Percentiles rank a stretch among this genome's conserved stretches.
Evolutionary conservation across 148 eudicot species (phyloP).

Genomic region (Fallopia convolvulus): DNA sequence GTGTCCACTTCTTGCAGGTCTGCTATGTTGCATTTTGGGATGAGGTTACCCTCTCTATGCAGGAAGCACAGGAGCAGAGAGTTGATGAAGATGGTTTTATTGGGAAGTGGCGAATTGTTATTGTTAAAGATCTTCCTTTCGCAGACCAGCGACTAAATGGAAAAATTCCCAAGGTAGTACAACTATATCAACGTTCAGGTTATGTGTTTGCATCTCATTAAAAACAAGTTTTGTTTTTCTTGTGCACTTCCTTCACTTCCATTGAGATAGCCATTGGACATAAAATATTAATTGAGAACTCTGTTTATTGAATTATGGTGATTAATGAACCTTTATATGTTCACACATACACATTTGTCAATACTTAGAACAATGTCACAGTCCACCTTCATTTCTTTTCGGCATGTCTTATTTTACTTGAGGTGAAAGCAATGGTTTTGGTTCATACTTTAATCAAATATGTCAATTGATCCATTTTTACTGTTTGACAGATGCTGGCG

Average conservation of each 20-base stretch:
- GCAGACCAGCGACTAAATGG: constrained; percentile 89
- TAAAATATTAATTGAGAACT: neutral
- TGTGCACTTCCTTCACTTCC: neutral
- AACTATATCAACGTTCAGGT: neutral
- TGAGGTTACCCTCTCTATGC: constrained; percentile 74
- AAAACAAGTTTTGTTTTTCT: neutral
- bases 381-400: neutral
- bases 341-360: neutral
- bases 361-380: too few relatives aligned
- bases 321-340: neutral
- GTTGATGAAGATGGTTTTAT: constrained; percentile 53
- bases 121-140: constrained; percentile 80
- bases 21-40: constrained; percentile 99
- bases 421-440: neutral
- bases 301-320: neutral
- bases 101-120: constrained; percentile 87
- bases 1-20: constrained; percentile 42
- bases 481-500: constrained; percentile 61
- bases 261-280: neutral
- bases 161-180: constrained; percentile 87
- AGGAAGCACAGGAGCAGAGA: constrained; percentile 54
- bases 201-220: constrained; percentile 6
- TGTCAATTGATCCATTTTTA: neutral
- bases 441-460: neutral
- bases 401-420: neutral